phyloP scores from a whole-genome alignment of 2,329 filamentous ascomycete species.

The Fusarium sp. region DNA sequence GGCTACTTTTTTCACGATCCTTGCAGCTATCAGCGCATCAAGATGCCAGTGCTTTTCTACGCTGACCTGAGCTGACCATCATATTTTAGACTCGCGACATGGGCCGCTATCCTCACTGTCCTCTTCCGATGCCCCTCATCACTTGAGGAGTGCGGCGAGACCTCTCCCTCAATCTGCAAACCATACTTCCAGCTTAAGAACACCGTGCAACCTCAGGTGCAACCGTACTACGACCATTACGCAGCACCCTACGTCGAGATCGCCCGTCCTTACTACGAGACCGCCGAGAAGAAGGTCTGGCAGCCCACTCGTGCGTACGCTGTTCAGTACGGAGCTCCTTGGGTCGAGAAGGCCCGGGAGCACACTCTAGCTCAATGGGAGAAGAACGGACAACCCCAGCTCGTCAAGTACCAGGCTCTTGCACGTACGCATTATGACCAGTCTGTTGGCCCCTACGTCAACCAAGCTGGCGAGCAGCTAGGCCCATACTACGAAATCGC shows the following conservation, averaged over 20 bases:
- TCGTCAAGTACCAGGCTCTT: conserved; percentile 72
- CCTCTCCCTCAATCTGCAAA: conserved; percentile 82
- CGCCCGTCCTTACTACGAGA: conserved; percentile 79
- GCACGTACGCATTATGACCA: conserved; percentile 75
- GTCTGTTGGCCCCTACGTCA: conserved; percentile 78
- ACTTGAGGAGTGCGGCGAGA: conserved; percentile 72
- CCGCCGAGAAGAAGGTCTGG: conserved; percentile 72
- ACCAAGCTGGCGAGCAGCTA: conserved; percentile 66
- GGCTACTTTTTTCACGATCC: conserved; percentile 14
- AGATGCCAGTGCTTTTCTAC: background rate
- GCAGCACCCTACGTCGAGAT: conserved; percentile 84
- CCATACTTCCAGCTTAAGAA: conserved; percentile 78
- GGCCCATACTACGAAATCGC: conserved; percentile 79
- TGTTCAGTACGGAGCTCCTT: conserved; percentile 80
- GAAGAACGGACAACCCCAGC: conserved; percentile 78
- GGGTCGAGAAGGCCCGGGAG: conserved; percentile 73
- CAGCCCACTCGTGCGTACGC: conserved; percentile 74
- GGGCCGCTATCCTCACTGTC: conserved; percentile 86
- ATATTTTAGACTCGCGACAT: conserved; percentile 74
- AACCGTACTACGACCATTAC: conserved; percentile 88
- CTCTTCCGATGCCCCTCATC: conserved; percentile 84
- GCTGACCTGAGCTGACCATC: background rate
- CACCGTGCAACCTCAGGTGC: conserved; percentile 75
- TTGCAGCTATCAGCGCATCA: conserved; percentile 3
- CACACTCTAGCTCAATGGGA: conserved; percentile 81